These are phyloP conservation scores for Massariosphaeria phaeospora DNA, from an alignment of 495 filamentous ascomycete species.

Conservation along the genomic window DNA sequence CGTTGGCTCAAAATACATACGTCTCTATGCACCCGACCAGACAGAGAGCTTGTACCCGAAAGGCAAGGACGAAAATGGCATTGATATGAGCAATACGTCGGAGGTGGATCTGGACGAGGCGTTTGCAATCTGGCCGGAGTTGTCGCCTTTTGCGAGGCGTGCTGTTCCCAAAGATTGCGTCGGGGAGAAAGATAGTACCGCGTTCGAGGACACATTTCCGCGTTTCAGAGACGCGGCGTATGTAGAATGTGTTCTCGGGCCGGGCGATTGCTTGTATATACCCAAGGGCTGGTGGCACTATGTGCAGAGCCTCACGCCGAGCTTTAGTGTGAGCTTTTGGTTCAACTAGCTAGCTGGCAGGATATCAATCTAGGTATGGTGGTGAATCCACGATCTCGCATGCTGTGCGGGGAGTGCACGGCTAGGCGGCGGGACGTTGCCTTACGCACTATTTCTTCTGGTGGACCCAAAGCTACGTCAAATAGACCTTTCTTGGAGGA, in stretches of 20 bases:
- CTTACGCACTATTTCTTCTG: no score
- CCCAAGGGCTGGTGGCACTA: constrained; percentile 99
- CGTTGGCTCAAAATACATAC: constrained; percentile 83
- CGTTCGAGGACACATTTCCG: constrained; percentile 48
- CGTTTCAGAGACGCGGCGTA: constrained; percentile 58
- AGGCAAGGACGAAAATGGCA: constrained; percentile 60
- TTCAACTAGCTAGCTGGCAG: constrained; percentile 39
- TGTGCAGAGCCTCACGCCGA: constrained; percentile 76
- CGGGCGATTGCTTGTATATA: constrained; percentile 85
- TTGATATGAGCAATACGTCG: constrained; percentile 93
- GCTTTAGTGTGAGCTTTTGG: constrained; percentile 97
- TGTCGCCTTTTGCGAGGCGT: constrained; percentile 36
- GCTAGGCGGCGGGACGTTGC: no score
- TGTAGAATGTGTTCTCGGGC: constrained; percentile 71
- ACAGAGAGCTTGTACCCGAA: constrained; percentile 59
- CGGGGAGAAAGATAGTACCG: constrained; percentile 6
- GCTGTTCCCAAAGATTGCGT: constrained; percentile 24
- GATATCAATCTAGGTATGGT: no score
- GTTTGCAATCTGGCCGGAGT: constrained; percentile 47
- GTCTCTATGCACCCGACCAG: constrained; percentile 70
- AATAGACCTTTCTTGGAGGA: no score
- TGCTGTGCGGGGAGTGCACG: no score
- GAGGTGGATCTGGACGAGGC: constrained; percentile 55
- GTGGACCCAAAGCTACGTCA: no score
- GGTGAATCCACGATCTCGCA: no score